Base-by-base conservation (phyloP, 1,284 basidiomycete species). In the Leccinum pachyderme region DNA sequence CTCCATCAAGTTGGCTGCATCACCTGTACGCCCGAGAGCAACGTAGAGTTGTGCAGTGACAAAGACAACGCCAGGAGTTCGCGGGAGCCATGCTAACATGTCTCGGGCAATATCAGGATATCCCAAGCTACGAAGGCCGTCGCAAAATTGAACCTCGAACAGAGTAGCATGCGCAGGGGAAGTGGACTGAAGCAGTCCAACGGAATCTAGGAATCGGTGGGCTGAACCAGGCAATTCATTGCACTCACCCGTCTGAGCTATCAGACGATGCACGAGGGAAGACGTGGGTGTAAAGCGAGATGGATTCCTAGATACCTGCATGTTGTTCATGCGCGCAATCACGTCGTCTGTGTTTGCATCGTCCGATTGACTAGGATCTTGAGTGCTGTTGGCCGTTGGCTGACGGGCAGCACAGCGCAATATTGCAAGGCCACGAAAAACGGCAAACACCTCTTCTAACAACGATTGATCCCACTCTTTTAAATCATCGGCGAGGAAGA, bases 11-110 rank as follows among this genome's bases (percentile, higher is more conserved):
- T 73, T 73, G 0, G 84, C 81, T 2, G 91, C 90, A 62, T 93
- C 89, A 53, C 93, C 91, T 13, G 82, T 75, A 18, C 86, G 78
- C 3, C 88, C 87, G n/a, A 83, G 72, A 57, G 84, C 81, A 46
- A 95, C 72, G 74, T 80, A 82, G 12, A 93, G 77, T 60, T 85
- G 76, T 2, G 85, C 89, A 48, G 80, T 79, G 27, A 94, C 81
- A 69, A 91, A 97, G 46, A 80, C 80, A 54, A 87, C 83, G 7
- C 83, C 91, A 31, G 88, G 82, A 11, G 87, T 88, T 47, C 84
- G 75, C 28, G 92, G 93, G 49, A 93, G 81, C 81, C 88, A 86
- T 15, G 81, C 80, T 49, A 90, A 73, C 47, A 91, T 75, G 57
- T 89, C 85, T 49, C 80, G 72, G 1, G 89, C 80, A 29, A 83